Evolutionary conservation across 2,329 filamentous ascomycete genomes (phyloP), one percentile per base, ranked within the genome.

Genomic region (Parascedosporium putredinis): DNA sequence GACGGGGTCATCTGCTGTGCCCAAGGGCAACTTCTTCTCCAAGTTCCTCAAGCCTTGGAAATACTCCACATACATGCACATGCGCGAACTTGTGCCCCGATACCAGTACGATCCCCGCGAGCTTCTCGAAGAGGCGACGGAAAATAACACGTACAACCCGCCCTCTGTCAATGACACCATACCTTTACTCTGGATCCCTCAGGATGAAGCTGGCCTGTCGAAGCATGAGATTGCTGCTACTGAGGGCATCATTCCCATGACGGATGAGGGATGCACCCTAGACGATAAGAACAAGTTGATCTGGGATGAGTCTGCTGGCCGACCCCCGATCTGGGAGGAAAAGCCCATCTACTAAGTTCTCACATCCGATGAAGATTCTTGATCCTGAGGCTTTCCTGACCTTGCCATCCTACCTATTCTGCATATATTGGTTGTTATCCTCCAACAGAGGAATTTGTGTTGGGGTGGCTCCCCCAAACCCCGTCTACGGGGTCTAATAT

Each of bases 151-250:
- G 0, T 91, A 88, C 67, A 78, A 78, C 64, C 82, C 89, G 54
- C 87, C 88, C 0, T 76, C 84, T 0, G 74, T 91, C 60, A 76
- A 65, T 22, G 72, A 78, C 53, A 56, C 73, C 56, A 66, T 77
- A 1, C 86, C 86, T 2, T 68, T 88, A 25, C 71, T 95, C n/a
- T 95, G 89, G 89, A 86, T 95, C 50, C 88, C 89, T 0, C 73
- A 78, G 51, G 89, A 95, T 59, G 67, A 75, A 1, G 77, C 81
- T 22, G 86, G 88, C 8, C 78, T 95, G 38, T 88, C 82, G 49
- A 74, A 74, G 58, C 86, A 94, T 62, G 89, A 95, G 65, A 73
- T 93, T 49, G 72, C 72, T 10, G 85, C 93, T 58, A 86, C 85
- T 1, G 72, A 72, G 56, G 79, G 76, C 58, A 76, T 86, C 27